A percentile compares a stretch with the other conserved stretches of the same genome.
Evolutionary conservation across 768 basidiomycete species (phyloP).

Genomic region (Serpula lacrymans): DNA sequence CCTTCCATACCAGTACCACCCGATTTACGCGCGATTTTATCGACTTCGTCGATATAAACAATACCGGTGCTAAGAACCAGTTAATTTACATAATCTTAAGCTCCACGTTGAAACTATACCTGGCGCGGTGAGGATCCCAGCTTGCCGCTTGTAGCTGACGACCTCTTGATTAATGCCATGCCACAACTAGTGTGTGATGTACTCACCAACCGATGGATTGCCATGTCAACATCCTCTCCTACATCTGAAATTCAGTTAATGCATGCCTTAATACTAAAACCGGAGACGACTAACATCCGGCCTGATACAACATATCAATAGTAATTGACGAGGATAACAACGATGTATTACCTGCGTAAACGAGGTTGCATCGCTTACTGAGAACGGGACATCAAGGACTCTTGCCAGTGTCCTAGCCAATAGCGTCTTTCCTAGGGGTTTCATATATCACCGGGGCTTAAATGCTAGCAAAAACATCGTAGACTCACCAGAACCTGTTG

Average conservation of each 20-base stretch:
- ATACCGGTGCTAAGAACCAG: slow-evolving; percentile 85
- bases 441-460: slow-evolving; percentile 2
- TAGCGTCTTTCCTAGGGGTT: slow-evolving; percentile 73
- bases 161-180: slow-evolving; percentile 7
- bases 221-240: slow-evolving; percentile 94
- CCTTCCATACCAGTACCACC: slow-evolving; percentile 57
- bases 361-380: slow-evolving; percentile 88
- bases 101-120: slow-evolving; percentile 52
- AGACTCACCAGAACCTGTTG: slow-evolving; percentile 75
- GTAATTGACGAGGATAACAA: slow-evolving; percentile 1
- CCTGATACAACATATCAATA: slow-evolving; percentile 37
- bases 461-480: slow-evolving; percentile 10
- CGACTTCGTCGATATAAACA: slow-evolving; percentile 94
- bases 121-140: slow-evolving; percentile 83
- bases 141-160: slow-evolving; percentile 81
- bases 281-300: slow-evolving; percentile 57
- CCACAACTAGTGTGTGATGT: neutral
- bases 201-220: slow-evolving; percentile 76
- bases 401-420: slow-evolving; percentile 89
- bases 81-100: slow-evolving; percentile 4
- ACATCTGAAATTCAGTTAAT: slow-evolving; percentile 56
- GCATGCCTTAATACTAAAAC: neutral
- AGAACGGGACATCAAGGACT: slow-evolving; percentile 92
- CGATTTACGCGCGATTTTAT: slow-evolving; percentile 79
- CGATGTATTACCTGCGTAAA: slow-evolving; percentile 71